Evolutionary conservation across 1,284 basidiomycete species (phyloP).

Genomic region (Athelia sp.): DNA sequence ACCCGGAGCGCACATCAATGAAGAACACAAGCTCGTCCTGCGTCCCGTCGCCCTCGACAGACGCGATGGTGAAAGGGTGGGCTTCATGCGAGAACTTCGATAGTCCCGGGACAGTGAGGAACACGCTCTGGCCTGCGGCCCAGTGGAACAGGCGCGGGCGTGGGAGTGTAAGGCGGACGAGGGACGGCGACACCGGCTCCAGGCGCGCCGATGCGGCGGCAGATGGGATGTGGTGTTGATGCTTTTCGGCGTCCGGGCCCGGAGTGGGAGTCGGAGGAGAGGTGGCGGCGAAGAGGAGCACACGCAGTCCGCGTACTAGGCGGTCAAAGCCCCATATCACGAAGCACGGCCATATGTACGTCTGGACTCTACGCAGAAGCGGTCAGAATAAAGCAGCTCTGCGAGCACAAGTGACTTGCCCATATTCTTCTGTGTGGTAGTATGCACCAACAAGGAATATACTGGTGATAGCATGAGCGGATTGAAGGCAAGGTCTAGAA

Average conservation of each 20-base stretch:
- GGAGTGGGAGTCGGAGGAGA: conserved; percentile 28
- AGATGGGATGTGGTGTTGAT: background rate
- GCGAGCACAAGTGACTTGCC: conserved; percentile 12
- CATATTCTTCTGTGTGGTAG: conserved; percentile 30
- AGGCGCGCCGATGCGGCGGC: conserved; percentile 23
- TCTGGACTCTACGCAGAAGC: conserved; percentile 16
- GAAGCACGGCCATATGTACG: conserved; percentile 52
- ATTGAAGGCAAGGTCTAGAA: background rate
- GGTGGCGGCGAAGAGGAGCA: conserved; percentile 47
- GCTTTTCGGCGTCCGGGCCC: conserved; percentile 23
- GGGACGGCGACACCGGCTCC: conserved; percentile 43
- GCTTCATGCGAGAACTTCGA: conserved; percentile 40
- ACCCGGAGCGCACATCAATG: conserved; percentile 40
- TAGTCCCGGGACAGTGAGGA: conserved; percentile 42
- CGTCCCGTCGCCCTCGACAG: conserved; percentile 21
- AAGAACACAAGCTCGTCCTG: conserved; percentile 35
- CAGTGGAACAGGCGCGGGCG: conserved; percentile 42
- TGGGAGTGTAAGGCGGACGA: conserved; percentile 44
- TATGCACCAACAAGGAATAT: conserved; percentile 35
- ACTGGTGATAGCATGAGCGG: conserved; percentile 17
- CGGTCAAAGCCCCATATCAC: conserved; percentile 66
- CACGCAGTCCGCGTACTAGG: conserved; percentile 41
- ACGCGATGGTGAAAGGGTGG: conserved; percentile 55
- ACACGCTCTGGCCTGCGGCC: conserved; percentile 56
- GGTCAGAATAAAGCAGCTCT: background rate